phyloP scores from a whole-genome alignment of 345 rosid genomes.

The Murraya koenigii region DNA sequence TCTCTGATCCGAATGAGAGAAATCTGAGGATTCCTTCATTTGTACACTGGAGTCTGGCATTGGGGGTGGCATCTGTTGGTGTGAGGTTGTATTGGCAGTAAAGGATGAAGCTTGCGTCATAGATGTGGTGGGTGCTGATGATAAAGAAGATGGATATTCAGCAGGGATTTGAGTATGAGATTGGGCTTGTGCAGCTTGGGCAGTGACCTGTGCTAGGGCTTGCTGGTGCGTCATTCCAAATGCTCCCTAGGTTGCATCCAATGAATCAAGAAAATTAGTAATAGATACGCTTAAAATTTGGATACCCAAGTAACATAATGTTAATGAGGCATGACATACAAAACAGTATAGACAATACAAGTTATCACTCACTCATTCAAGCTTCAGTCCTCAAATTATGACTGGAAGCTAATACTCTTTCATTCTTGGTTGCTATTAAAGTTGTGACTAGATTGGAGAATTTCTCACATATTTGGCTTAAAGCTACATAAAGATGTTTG shows the following conservation, averaged over 20 bases:
- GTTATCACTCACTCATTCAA: not conserved
- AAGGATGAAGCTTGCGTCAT: slow-evolving; percentile 24
- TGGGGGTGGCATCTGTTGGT: slow-evolving; percentile 28
- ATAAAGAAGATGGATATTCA: slow-evolving; percentile 27
- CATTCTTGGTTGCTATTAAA: not conserved
- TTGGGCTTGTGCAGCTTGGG: slow-evolving; percentile 65
- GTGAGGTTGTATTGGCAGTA: slow-evolving; percentile 15
- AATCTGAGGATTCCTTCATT: slow-evolving; percentile 36
- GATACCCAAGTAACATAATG: not conserved
- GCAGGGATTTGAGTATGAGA: slow-evolving; percentile 32
- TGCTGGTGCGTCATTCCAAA: slow-evolving; percentile 86
- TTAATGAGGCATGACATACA: not conserved
- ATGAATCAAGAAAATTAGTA: slow-evolving; percentile 9
- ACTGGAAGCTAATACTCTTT: not conserved
- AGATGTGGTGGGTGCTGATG: slow-evolving; percentile 36
- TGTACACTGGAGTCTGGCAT: slow-evolving; percentile 24
- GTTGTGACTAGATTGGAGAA: not conserved
- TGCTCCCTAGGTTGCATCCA: slow-evolving; percentile 45
- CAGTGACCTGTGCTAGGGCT: slow-evolving; percentile 77
- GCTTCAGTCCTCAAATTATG: not conserved
- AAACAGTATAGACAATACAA: not conserved
- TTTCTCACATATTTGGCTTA: not conserved
- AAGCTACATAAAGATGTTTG: not conserved
- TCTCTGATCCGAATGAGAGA: slow-evolving; percentile 39
- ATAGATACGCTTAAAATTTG: not conserved